Base-by-base conservation (phyloP, 2,329 filamentous ascomycete species). In the Neonectria punicea region DNA sequence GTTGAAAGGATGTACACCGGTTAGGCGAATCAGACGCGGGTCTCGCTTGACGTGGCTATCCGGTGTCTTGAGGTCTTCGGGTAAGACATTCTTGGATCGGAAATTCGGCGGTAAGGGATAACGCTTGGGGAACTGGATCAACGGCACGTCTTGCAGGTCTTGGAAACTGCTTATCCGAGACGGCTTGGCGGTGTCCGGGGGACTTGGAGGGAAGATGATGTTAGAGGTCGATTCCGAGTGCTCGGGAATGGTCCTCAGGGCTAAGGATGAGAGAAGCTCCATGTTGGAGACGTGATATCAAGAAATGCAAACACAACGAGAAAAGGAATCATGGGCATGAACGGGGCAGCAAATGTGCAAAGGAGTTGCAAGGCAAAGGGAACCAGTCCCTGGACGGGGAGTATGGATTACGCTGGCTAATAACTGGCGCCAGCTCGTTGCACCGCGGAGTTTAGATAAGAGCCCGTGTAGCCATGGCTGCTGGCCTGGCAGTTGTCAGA, bases 1-100 rank as follows among this genome's bases (percentile, higher is more conserved):
- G 73, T 98, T 98, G 83, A 97, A 97, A 1, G 94, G 94, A 78
- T 97, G 94, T 6, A 93, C 87, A 25, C 94, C 94, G 11, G 94
- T 98, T 14, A 98, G 83, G 55, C 94, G 87, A 69, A 98, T 96
- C 16, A 98, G 83, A 44, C 94, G 87, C 1, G 91, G 84, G 79
- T 97, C 94, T 77, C 94, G 86, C 22, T 90, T 85, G 20, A 98
- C 92, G 82, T 95, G 93, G 70, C 80, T 83, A 75, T 98, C 94
- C 9, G 94, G 94, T 0, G 94, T 98, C 67, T 92, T 91, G 68
- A 92, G 84, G 76, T 97, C 94, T 73, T 93, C 80, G n/a, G 89
- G 83, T 6, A 97, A 83, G 13, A 96, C 87, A 46, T 85, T 80
- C 53, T 86, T 89, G 5, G 88, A 83, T 53, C 78, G 85, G 5